Conservation (phyloP, 768 basidiomycete species). For the Lactarius psammicola region DNA sequence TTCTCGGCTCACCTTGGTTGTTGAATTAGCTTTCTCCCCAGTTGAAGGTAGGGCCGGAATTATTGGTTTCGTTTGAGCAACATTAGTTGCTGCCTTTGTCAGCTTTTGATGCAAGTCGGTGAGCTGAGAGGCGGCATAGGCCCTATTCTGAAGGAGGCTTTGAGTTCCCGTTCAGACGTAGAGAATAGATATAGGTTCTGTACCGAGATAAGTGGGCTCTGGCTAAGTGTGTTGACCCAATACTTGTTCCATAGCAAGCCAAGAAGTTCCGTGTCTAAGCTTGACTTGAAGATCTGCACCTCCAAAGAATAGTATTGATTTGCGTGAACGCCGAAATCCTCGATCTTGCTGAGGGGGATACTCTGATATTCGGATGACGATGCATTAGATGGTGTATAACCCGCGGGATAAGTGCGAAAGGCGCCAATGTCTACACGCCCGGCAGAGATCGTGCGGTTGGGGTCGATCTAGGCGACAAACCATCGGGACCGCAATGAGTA, state of each 20-base stretch:
- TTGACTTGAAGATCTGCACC: conserved; percentile 93
- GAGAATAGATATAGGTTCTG: conserved; percentile 29
- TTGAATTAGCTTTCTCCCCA: conserved; percentile 48
- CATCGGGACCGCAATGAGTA: conserved; percentile 9
- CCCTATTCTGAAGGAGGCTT: conserved; percentile 67
- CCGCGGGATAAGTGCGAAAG: conserved; percentile 96
- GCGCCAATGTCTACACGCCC: conserved; percentile 99
- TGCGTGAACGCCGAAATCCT: conserved; percentile 98
- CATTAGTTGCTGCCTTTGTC: conserved; percentile 59
- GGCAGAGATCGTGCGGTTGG: conserved; percentile 96
- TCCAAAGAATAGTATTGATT: conserved; percentile 94
- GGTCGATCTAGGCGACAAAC: conserved; percentile 69
- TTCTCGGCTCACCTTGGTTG: conserved; percentile 43
- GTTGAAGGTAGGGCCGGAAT: conserved; percentile 54
- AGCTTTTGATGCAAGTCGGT: conserved; percentile 90
- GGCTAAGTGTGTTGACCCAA: conserved; percentile 96
- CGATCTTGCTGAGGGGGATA: conserved; percentile 95
- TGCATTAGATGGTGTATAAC: conserved; percentile 77
- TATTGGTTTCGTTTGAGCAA: conserved; percentile 50
- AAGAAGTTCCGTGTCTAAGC: conserved; percentile 81
- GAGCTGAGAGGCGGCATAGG: conserved; percentile 90
- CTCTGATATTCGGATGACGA: conserved; percentile 87
- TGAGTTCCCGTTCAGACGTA: not conserved
- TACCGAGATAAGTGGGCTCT: conserved; percentile 90
- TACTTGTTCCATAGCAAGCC: conserved; percentile 98